A percentile compares a stretch with the other conserved stretches of the same genome.
Conservation (phyloP, 345 rosid genomes). For the Arabis hirsuta region DNA sequence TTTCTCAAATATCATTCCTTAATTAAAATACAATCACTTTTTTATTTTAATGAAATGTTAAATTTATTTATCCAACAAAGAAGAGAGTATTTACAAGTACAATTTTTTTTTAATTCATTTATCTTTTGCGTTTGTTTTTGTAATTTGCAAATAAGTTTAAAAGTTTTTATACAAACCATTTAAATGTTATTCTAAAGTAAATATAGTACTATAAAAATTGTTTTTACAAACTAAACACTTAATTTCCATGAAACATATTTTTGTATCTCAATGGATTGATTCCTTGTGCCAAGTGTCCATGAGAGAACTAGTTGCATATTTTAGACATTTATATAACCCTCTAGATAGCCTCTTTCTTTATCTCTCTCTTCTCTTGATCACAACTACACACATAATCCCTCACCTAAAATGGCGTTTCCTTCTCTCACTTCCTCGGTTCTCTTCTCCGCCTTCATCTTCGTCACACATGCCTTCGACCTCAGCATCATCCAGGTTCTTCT, state of each 20-base stretch:
- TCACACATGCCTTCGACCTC: constrained; percentile 43
- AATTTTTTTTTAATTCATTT: too few relatives aligned
- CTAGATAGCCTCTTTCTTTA: background rate
- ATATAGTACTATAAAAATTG: too few relatives aligned
- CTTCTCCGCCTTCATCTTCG: constrained; percentile 22
- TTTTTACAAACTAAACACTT: background rate
- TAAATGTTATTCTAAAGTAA: too few relatives aligned
- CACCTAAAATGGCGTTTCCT: constrained; percentile 14
- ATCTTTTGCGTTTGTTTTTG: too few relatives aligned
- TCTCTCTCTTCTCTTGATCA: constrained; percentile 6
- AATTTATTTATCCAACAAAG: too few relatives aligned
- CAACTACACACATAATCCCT: constrained; percentile 8
- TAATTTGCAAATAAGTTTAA: too few relatives aligned
- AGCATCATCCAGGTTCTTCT: constrained; percentile 42
- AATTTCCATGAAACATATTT: background rate
- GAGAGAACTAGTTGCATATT: constrained; percentile 5
- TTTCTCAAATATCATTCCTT: too few relatives aligned
- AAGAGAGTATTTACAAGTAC: too few relatives aligned
- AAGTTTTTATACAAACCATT: too few relatives aligned
- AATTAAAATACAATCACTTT: too few relatives aligned
- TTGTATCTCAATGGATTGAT: background rate
- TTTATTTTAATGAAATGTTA: too few relatives aligned
- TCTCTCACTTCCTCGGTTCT: constrained; percentile 15
- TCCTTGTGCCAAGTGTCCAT: constrained; percentile 32
- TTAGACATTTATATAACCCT: constrained; percentile 30